Conservation (phyloP, 2,329 filamentous ascomycete species). For the Ramularia collo-cygni region DNA sequence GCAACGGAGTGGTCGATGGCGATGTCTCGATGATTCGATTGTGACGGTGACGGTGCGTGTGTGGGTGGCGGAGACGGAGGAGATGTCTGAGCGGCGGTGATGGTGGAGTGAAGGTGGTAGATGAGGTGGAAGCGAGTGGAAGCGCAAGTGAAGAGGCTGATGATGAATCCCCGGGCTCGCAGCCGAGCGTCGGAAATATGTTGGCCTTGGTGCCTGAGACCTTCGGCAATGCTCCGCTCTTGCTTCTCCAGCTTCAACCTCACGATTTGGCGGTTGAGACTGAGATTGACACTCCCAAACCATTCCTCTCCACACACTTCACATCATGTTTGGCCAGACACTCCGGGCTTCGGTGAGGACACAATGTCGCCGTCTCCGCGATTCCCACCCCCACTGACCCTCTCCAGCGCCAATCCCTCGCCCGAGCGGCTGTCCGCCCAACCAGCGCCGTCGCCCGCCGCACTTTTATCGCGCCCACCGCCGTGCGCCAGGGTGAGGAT, state of each 20-base stretch:
- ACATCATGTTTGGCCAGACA: slow-evolving; percentile 54
- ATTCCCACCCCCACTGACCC: slow-evolving; percentile 15
- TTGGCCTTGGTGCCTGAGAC: no score
- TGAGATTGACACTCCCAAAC: not conserved
- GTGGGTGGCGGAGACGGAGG: slow-evolving; percentile 14
- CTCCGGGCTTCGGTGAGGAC: slow-evolving; percentile 52
- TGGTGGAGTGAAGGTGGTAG: slow-evolving; percentile 12
- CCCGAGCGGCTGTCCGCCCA: slow-evolving; percentile 54
- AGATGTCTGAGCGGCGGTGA: slow-evolving; percentile 10
- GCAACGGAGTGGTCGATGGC: slow-evolving; percentile 3
- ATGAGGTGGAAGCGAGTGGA: slow-evolving; percentile 6
- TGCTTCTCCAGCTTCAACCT: no score
- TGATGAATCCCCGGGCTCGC: no score
- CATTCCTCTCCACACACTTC: slow-evolving; percentile 11
- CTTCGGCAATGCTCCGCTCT: not conserved
- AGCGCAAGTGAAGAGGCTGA: no score
- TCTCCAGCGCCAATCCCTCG: slow-evolving; percentile 53
- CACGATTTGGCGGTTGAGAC: not conserved
- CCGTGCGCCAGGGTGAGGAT: slow-evolving; percentile 53
- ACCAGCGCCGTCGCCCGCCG: slow-evolving; percentile 49
- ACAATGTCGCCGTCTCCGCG: not conserved
- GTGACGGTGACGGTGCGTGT: slow-evolving; percentile 7
- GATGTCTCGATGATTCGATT: slow-evolving; percentile 2
- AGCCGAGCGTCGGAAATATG: no score
- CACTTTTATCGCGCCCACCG: slow-evolving; percentile 56